Evolutionary conservation across 129 eudicot genomes (phyloP), one percentile per base, ranked within the genome.

Genomic region (Erigeron canadensis): DNA sequence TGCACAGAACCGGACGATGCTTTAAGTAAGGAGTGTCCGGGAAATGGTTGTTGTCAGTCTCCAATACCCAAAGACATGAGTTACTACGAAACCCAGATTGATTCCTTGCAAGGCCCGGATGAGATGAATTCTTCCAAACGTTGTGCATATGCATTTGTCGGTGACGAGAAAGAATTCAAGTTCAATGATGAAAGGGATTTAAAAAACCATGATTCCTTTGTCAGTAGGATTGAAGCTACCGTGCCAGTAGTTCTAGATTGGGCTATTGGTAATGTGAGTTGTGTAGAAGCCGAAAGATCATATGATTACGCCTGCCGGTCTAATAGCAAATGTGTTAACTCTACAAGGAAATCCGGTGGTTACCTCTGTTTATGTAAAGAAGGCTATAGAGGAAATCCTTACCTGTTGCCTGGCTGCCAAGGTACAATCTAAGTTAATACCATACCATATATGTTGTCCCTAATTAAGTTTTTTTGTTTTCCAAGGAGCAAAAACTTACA

Each of bases 341-440:
- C 68, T 2, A 10, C 59, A 3, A 48, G 70, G 6, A 23, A 48
- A 37, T 5, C 54, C 8, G 22, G 51, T 6, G 85, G 85, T 7
- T 83, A 86, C 37, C 67, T 77, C 0, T 86, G 88, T 21, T 40
- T 8, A 3, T 86, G 88, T 54, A 10, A 23, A 6, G 57, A 71
- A 8, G 91, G 88, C 3, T 86, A 80, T 34, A 9, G 70, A 0
- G 91, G 91, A 5, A 86, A 83, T 41, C 84, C 89, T 9, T 81
- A 85, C 44, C 69, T 81, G 10, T 5, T 15, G 15, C 53, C 56
- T 62, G 89, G 89, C 15, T 85, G 89, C 60, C 45, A 65, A 78
- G 84, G 86, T 81, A 39, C 63, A 2, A 18, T 47, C 34, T 23
- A 23, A 23, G 34, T 23, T 23, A 2, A 23, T 28, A 28, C 34